phyloP scores from a whole-genome alignment of 2,329 filamentous ascomycete species.

The Leptographium radiaticola region DNA sequence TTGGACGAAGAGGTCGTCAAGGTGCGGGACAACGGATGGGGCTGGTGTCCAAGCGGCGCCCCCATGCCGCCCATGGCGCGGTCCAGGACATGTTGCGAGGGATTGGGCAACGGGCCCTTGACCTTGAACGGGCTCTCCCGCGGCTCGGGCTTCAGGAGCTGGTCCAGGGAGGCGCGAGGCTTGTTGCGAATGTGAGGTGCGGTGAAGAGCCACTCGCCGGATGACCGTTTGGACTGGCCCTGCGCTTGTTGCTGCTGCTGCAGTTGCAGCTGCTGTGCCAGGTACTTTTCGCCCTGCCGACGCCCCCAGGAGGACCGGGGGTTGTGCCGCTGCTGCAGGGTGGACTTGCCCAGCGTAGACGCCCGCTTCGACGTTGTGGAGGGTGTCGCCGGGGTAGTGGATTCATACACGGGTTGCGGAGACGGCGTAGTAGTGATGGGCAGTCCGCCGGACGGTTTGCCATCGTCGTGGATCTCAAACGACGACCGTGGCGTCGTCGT shows the following conservation, averaged over 20 bases:
- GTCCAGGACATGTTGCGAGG: conserved; percentile 38
- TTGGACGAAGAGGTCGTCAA: conserved; percentile 77
- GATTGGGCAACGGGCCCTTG: conserved; percentile 36
- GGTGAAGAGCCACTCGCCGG: conserved; percentile 22
- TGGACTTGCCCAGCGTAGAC: conserved; percentile 73
- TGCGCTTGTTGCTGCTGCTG: conserved; percentile 19
- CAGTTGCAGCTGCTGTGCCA: conserved; percentile 31
- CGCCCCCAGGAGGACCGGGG: conserved; percentile 53
- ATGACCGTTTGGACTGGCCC: conserved; percentile 2
- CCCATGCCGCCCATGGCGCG: conserved; percentile 13
- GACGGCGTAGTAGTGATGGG: conserved; percentile 6
- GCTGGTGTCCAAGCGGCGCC: conserved; percentile 28
- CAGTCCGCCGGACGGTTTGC: conserved; percentile 34
- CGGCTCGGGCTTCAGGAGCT: conserved; percentile 51
- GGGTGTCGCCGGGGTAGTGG: conserved; percentile 30
- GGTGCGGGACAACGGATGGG: conserved; percentile 76
- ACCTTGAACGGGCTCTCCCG: conserved; percentile 53
- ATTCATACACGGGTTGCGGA: conserved; percentile 23
- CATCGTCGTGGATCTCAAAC: conserved; percentile 34
- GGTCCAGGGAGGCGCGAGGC: conserved; percentile 67
- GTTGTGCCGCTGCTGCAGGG: conserved; percentile 69
- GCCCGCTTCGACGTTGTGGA: conserved; percentile 52
- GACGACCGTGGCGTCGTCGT: conserved; percentile 24
- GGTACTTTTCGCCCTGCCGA: conserved; percentile 42
- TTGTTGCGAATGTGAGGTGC: conserved; percentile 47